phyloP scores from a whole-genome alignment of 1,139 yeast species.

The Hyphopichia burtonii region DNA sequence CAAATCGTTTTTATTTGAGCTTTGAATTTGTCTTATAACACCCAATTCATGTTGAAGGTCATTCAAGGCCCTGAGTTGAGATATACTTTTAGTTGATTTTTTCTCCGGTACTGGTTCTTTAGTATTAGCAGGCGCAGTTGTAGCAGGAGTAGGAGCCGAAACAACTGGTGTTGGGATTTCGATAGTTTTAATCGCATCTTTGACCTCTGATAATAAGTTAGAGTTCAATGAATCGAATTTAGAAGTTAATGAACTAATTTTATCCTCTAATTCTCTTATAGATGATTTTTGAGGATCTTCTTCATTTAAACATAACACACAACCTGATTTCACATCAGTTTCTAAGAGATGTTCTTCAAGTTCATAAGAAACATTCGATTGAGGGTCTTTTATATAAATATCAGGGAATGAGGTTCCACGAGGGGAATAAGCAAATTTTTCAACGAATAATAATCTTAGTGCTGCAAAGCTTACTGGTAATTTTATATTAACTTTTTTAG shows the following conservation, averaged over 20 bases:
- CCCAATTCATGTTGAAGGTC: constrained; percentile 56
- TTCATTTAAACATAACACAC: constrained; percentile 56
- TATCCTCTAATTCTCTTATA: constrained; percentile 22
- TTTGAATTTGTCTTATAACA: constrained; percentile 60
- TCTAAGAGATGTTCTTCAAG: constrained; percentile 66
- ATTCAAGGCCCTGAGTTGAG: constrained; percentile 8
- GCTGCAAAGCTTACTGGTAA: constrained; percentile 61
- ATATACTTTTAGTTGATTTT: constrained; percentile 1
- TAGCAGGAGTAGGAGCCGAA: constrained; percentile 5
- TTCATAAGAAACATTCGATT: constrained; percentile 66
- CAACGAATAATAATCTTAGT: constrained; percentile 73
- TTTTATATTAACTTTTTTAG: constrained; percentile 58
- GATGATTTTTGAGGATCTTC: constrained; percentile 21
- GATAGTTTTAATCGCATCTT: constrained; percentile 20
- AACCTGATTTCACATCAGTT: constrained; percentile 57
- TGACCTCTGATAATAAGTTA: constrained; percentile 21
- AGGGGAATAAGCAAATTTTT: constrained; percentile 83
- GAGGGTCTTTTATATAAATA: constrained; percentile 69
- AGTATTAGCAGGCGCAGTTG: not conserved
- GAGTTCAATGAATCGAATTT: constrained; percentile 29
- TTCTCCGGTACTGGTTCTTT: constrained; percentile 5
- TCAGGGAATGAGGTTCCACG: constrained; percentile 72
- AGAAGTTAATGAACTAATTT: constrained; percentile 28
- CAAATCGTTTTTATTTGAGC: constrained; percentile 41
- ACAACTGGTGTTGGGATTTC: constrained; percentile 17